Evolutionary conservation across 1,284 basidiomycete species (phyloP).

Genomic region (Ustilago sp.): DNA sequence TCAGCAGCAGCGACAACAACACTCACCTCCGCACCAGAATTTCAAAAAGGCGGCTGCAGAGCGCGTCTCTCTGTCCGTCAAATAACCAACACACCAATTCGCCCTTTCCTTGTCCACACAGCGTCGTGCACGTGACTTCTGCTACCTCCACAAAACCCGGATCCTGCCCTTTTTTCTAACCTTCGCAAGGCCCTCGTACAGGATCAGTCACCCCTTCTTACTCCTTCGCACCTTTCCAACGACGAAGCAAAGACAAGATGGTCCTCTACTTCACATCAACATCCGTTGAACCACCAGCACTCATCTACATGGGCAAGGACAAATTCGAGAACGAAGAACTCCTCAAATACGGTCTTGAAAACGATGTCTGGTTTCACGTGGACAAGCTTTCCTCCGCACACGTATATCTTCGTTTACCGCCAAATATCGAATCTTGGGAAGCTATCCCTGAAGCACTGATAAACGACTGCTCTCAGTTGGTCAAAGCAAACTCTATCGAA

Average conservation of each 20-base stretch:
- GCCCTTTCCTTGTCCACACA: neutral
- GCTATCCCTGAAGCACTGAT: conserved; percentile 82
- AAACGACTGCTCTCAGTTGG: conserved; percentile 89
- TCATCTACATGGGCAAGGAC: conserved; percentile 94
- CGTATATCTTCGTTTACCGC: conserved; percentile 83
- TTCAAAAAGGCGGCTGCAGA: conserved; percentile 18
- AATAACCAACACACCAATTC: conserved; percentile 11
- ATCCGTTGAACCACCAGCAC: conserved; percentile 76
- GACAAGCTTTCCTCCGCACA: conserved; percentile 71
- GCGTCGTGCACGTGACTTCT: conserved; percentile 26
- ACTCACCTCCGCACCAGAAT: conserved; percentile 14
- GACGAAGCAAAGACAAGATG: conserved; percentile 71
- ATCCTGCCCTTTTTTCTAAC: conserved; percentile 11
- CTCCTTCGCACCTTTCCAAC: neutral
- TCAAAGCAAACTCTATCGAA: conserved; percentile 97
- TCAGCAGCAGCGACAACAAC: conserved; percentile 27
- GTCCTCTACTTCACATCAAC: conserved; percentile 75
- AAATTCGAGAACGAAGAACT: conserved; percentile 85
- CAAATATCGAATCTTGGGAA: conserved; percentile 82
- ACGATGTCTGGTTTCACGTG: conserved; percentile 75
- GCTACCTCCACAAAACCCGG: conserved; percentile 28
- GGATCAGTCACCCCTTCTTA: neutral
- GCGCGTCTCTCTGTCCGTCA: conserved; percentile 12
- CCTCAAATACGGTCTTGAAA: conserved; percentile 78
- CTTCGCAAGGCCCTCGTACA: neutral